Percentiles rank a stretch among this genome's conserved stretches.
Conservation (phyloP, 768 basidiomycete species). For the Mrakia blollopis region DNA sequence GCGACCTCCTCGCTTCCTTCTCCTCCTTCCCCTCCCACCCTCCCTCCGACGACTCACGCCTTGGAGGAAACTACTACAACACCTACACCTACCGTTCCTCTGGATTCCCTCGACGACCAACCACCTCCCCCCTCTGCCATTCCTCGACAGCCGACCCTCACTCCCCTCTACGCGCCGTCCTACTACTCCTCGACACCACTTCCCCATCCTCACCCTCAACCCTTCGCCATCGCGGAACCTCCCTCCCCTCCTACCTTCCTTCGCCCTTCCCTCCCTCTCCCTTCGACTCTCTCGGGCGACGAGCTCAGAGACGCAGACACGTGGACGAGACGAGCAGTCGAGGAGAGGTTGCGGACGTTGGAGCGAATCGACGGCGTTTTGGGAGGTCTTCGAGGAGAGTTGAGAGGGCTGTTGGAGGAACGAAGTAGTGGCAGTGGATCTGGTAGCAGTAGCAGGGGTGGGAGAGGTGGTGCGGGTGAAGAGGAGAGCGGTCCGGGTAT, state of each 20-base stretch:
- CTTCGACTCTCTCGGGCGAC: neutral
- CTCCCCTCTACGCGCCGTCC: constrained; percentile 4
- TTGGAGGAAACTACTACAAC: neutral
- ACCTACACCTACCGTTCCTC: neutral
- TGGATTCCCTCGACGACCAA: neutral
- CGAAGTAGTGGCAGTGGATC: neutral
- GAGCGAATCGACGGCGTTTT: neutral
- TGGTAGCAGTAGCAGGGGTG: neutral
- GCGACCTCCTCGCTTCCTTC: neutral
- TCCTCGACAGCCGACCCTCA: neutral
- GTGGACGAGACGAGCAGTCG: neutral
- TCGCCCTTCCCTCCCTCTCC: neutral
- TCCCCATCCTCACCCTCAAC: constrained; percentile 6
- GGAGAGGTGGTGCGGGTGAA: too few relatives aligned
- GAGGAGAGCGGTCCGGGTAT: neutral
- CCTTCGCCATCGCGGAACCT: neutral
- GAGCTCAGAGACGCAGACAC: neutral
- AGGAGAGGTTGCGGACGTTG: neutral
- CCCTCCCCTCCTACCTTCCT: constrained; percentile 1
- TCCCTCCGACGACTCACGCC: neutral
- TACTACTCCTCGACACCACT: neutral
- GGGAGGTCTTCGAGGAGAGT: neutral
- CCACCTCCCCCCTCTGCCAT: neutral
- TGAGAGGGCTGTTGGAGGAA: neutral
- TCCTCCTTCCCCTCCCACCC: neutral